Evolutionary conservation across 305 asterid genomes (phyloP), one percentile per base, ranked within the genome.

Genomic region (Fraxinus baroniana): DNA sequence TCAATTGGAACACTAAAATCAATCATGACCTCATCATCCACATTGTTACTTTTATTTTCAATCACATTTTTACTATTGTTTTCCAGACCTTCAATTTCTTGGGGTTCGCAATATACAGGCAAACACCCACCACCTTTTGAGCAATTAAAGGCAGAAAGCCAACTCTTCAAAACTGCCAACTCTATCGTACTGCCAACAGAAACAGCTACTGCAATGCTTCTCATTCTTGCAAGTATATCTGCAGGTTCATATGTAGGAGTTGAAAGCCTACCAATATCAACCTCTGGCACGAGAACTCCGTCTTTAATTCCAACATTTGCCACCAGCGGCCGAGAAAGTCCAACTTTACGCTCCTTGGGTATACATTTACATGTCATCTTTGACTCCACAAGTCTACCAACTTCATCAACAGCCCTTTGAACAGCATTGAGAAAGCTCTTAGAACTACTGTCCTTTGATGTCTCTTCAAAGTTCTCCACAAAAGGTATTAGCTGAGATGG

Each of bases 21-120:
- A 83, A 79, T 82, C 15, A 35, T 4, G 3, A 78, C 83, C 66
- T 13, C 33, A 77, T n/a, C 68, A 79, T n/a, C 68, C n/a, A 9
- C 77, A 46, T 57, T 84, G 22, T 15, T 33, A 26, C 44, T 6
- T 18, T 30, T 71, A 71, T 32, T 17, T 33, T 71, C 32, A 8
- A 2, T 36, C 26, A 15, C 44, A 41, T 28, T 81, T 71, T 68
- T 35, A 39, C 55, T 32, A 9, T 79, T 84, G 78, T 90, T 96
- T 81, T 93, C 99, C 81, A 95, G 80, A 39, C 96, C 98, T 84
- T 92, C 97, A 17, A 94, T 85, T 10, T 12, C 70, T 74, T 76
- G 32, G n/a, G 95, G 91, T 46, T 87, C 90, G 15, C 4, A 30
- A 39, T 81, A 91, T 30, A 17, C 35, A 13, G 92, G 83, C 76